Evolutionary conservation across 2,329 filamentous ascomycete genomes (phyloP).

Genomic region (Beauveria rudraprayagi): DNA sequence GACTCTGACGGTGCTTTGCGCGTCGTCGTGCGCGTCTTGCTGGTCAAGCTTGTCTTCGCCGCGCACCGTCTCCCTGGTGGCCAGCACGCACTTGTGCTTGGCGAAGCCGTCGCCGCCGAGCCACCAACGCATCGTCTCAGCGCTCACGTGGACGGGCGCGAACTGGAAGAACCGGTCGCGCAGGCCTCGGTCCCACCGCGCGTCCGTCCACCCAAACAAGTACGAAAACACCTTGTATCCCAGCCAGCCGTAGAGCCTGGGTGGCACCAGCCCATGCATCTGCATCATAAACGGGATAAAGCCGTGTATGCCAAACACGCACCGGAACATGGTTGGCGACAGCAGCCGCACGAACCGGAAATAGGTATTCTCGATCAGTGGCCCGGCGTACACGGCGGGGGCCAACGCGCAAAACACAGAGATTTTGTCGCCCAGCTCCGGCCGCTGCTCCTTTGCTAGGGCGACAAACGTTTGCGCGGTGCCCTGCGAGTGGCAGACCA

Average conservation of each 20-base stretch:
- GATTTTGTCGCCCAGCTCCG: slow-evolving; percentile 72
- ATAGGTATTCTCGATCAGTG: slow-evolving; percentile 76
- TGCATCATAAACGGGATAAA: slow-evolving; percentile 93
- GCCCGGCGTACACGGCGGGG: slow-evolving; percentile 83
- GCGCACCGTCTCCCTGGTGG: slow-evolving; percentile 61
- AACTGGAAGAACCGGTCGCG: slow-evolving; percentile 85
- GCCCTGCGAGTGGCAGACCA: slow-evolving; percentile 84
- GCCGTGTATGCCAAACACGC: slow-evolving; percentile 84
- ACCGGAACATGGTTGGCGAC: slow-evolving; percentile 64
- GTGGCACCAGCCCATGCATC: slow-evolving; percentile 61
- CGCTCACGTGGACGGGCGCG: slow-evolving; percentile 79
- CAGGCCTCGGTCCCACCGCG: slow-evolving; percentile 73
- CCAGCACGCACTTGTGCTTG: slow-evolving; percentile 74
- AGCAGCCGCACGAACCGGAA: slow-evolving; percentile 87
- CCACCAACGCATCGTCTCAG: slow-evolving; percentile 95
- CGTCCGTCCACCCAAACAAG: slow-evolving; percentile 81
- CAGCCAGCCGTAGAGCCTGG: slow-evolving; percentile 65
- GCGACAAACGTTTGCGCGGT: slow-evolving; percentile 85
- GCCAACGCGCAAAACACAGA: slow-evolving; percentile 88
- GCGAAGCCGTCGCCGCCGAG: slow-evolving; percentile 76
- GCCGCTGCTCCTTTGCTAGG: slow-evolving; percentile 80
- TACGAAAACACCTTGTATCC: slow-evolving; percentile 87
- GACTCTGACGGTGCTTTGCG: slow-evolving; percentile 3
- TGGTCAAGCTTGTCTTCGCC: slow-evolving; percentile 57
- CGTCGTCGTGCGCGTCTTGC: slow-evolving; percentile 19